Percentiles rank a stretch among this genome's conserved stretches.
These are phyloP conservation scores for Fusarium algeriense DNA, from an alignment of 2,329 filamentous ascomycete genomes.

Conservation along the genomic window DNA sequence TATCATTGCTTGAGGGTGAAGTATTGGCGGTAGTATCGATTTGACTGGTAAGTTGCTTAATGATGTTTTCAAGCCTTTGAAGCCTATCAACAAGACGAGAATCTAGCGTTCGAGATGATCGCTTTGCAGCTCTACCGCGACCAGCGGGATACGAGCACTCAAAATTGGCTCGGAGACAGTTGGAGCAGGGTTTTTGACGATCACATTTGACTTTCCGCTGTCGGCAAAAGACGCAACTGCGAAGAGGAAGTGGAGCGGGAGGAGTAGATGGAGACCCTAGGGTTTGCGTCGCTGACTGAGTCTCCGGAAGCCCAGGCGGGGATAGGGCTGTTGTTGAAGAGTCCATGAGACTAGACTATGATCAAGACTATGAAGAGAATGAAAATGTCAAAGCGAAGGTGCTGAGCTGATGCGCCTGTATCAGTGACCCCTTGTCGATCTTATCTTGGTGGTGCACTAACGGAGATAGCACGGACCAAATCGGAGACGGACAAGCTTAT, in stretches of 20 bases:
- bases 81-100: neutral
- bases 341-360: neutral
- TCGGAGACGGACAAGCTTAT: conserved; percentile 10
- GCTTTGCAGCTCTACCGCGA: neutral
- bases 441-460: neutral
- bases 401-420: too few relatives aligned
- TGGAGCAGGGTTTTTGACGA: neutral
- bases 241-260: neutral
- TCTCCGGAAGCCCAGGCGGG: fast-evolving
- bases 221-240: neutral
- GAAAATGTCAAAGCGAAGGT: fast-evolving
- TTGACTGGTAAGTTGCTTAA: neutral
- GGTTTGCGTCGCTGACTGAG: neutral
- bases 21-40: neutral
- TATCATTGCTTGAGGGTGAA: fast-evolving
- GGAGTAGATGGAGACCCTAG: neutral
- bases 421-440: neutral
- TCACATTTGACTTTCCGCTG: neutral
- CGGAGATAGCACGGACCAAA: neutral
- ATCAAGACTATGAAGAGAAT: too few relatives aligned
- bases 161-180: fast-evolving
- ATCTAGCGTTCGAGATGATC: fast-evolving
- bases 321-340: fast-evolving
- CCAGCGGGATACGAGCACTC: neutral
- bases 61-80: neutral